These are phyloP conservation scores for Gyrodon lividus DNA, from an alignment of 768 basidiomycete genomes.

Conservation along the genomic window DNA sequence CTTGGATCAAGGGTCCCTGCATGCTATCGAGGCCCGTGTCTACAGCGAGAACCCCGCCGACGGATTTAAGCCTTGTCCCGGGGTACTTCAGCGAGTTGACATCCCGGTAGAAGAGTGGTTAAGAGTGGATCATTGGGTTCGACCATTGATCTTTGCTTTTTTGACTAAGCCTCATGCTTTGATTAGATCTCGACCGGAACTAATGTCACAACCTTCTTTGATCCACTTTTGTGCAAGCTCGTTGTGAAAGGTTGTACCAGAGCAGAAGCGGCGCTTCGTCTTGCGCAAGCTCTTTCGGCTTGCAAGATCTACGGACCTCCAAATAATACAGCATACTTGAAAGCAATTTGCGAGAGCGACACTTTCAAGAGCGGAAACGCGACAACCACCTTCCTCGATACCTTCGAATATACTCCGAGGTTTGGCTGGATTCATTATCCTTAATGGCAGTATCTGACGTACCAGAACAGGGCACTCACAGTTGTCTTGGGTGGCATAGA, in stretches of 20 bases:
- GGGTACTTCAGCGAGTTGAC: conserved; percentile 56
- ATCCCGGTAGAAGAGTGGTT: conserved; percentile 48
- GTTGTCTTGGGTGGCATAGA: conserved; percentile 57
- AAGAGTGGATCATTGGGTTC: conserved; percentile 60
- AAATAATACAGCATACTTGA: conserved; percentile 56
- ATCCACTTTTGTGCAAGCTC: conserved; percentile 60
- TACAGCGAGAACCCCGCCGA: conserved; percentile 64
- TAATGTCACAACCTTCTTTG: conserved; percentile 51
- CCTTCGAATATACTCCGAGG: conserved; percentile 43
- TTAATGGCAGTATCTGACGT: background rate
- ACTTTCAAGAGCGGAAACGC: conserved; percentile 42
- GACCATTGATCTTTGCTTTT: conserved; percentile 11
- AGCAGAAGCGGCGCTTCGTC: conserved; percentile 43
- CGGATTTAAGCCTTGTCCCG: conserved; percentile 57
- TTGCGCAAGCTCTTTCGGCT: conserved; percentile 38
- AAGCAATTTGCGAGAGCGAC: conserved; percentile 39
- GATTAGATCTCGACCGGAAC: conserved; percentile 49
- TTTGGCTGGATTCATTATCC: conserved; percentile 16
- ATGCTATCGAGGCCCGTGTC: conserved; percentile 57
- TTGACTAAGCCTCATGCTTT: background rate
- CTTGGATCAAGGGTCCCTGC: conserved; percentile 14
- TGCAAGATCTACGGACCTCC: conserved; percentile 55
- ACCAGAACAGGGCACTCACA: conserved; percentile 43
- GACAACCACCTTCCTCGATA: conserved; percentile 49
- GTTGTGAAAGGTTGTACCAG: conserved; percentile 50